These are phyloP conservation scores for Amphicarpaea edgeworthii DNA, from an alignment of 306 rosid genomes.

Conservation along the genomic window DNA sequence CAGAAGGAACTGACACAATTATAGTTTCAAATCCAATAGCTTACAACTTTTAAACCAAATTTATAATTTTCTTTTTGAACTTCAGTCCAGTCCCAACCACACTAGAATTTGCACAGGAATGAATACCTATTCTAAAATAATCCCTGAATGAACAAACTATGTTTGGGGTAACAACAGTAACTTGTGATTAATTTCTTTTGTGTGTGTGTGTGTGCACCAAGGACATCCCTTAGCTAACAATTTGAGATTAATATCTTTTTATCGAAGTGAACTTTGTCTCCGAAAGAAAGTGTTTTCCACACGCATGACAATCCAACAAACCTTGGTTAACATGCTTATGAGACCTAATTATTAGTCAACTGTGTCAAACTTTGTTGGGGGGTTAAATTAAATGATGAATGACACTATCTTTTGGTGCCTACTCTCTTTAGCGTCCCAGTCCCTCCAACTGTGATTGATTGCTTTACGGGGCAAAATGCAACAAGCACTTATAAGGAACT, in stretches of 20 bases:
- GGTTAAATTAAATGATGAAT: conserved; percentile 12
- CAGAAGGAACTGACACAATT: not conserved
- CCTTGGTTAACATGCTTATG: not conserved
- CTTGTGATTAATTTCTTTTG: not conserved
- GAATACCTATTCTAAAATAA: not conserved
- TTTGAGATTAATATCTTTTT: too few species aligned
- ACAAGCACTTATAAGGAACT: conserved; percentile 19
- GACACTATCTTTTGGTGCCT: not conserved
- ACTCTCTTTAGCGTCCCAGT: not conserved
- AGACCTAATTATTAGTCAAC: not conserved
- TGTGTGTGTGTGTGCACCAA: too few species aligned
- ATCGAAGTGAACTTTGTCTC: not conserved
- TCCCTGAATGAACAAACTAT: not conserved
- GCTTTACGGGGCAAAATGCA: conserved; percentile 13
- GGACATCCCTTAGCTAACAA: too few species aligned
- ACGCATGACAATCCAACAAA: not conserved
- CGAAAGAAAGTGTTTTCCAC: not conserved
- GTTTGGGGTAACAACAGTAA: too few species aligned
- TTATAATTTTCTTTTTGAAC: not conserved
- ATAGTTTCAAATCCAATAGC: not conserved
- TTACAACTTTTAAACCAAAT: not conserved
- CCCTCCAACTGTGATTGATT: not conserved
- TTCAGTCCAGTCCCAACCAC: not conserved
- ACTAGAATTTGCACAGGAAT: not conserved
- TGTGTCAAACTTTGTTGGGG: not conserved